Base-by-base conservation (phyloP, 768 basidiomycete genomes). In the Agaricus subrufescens region DNA sequence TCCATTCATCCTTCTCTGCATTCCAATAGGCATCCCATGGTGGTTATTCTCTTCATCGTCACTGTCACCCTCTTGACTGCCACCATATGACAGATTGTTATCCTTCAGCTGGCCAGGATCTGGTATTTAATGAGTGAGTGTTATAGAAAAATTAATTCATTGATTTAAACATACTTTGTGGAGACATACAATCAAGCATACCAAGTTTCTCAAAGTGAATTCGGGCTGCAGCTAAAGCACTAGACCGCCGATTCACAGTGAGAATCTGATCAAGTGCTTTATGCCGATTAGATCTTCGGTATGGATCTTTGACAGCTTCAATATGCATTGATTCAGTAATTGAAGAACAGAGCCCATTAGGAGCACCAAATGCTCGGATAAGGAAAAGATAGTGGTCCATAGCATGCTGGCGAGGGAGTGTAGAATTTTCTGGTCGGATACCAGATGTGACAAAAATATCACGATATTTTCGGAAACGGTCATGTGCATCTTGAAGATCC, bases 241-340 rank as follows among this genome's bases (percentile, higher is more conserved):
- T 67, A 0, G 67, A 54, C 14, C 62, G 50, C 19, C 63, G 63
- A 51, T 68, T 72, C 1, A 66, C 71, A 6, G 65, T 42, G 7
- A 76, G 63, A 71, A 75, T 76, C 47, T 75, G 72, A 0, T 60
- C 61, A 3, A 75, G 60, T 1, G 73, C 64, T 8, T 73, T 56
- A 52, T 65, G 61, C 0, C 54, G 60, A 55, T 60, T 73, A 3
- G 71, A 73, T 3, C 66, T 62, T 1, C 66, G 54, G 65, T 66
- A 76, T 1, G 72, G 73, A 25, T 66, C 46, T 57, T 74, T 75
- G 27, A 73, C 66, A 23, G 69, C 71, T 7, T 50, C 62, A 38
- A 70, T 71, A 49, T 71, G 71, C 9, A 59, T 61, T 0, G 66
- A 68, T 55, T 73, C 70, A 2, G 70, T 71, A 23, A 71, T 69